phyloP scores from a whole-genome alignment of 495 filamentous ascomycete genomes.

The Penicillium macrosclerotiorum region DNA sequence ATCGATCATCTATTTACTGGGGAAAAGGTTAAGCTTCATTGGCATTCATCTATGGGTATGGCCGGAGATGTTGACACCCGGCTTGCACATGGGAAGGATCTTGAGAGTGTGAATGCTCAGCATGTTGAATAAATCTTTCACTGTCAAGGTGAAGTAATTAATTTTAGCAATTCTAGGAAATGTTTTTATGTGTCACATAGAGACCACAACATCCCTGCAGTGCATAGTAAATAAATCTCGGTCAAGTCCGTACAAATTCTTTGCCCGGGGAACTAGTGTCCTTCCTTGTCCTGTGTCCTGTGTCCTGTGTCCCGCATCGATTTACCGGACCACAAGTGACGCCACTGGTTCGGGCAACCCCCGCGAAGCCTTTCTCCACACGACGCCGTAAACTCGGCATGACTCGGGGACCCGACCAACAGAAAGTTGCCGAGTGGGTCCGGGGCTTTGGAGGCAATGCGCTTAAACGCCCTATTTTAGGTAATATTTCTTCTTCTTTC shows the following conservation, averaged over 20 bases:
- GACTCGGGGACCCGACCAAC: conserved; percentile 10
- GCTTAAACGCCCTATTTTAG: conserved; percentile 20
- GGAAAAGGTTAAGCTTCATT: conserved; percentile 46
- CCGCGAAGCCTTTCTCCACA: conserved; percentile 9
- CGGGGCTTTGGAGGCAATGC: conserved; percentile 2
- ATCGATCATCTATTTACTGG: conserved; percentile 58
- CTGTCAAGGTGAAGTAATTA: neutral
- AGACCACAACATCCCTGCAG: no score
- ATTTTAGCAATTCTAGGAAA: no score
- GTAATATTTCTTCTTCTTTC: conserved; percentile 16
- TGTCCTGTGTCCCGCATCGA: neutral
- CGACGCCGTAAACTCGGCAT: neutral
- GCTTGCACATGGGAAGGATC: conserved; percentile 21
- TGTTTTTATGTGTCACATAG: no score
- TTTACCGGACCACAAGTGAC: neutral
- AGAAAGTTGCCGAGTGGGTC: neutral
- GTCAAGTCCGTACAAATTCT: no score
- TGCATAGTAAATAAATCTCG: no score
- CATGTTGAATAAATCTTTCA: conserved; percentile 26
- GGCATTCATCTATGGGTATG: conserved; percentile 33
- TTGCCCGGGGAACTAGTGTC: no score
- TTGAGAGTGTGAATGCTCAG: conserved; percentile 15
- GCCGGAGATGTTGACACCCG: conserved; percentile 26
- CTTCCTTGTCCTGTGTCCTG: no score
- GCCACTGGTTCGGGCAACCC: conserved; percentile 5